Evolutionary conservation across 2,329 filamentous ascomycete species (phyloP), one percentile per base, ranked within the genome.

Genomic region (Rugonectria rugulosa): DNA sequence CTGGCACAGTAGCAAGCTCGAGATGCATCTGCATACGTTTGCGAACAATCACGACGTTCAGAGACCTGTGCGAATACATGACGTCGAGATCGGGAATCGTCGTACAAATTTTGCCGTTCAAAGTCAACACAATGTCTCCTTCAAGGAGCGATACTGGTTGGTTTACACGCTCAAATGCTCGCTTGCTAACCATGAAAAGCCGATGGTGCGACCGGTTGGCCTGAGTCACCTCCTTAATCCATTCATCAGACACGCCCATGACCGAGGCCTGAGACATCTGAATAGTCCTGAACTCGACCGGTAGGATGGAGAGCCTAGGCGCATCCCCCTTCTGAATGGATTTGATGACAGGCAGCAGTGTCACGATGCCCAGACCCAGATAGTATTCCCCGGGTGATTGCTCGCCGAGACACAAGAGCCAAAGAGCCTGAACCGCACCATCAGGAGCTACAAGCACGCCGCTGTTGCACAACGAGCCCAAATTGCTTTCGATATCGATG

Each of bases 151-250:
- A 84, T 1, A 76, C 75, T 2, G 77, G 73, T 40, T 73, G 74
- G 42, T 76, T 72, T 19, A 73, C 75, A 12, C 84, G 80, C 73
- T 87, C 86, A 66, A 88, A 88, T 0, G 85, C 87, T 40, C 96
- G 88, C 77, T 99, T 99, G 67, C 92, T 89, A 24, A 99, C 92
- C 90, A 99, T 97, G 79, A 99, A 99, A 31, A 99, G 85, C 76
- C 99, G 95, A 71, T 99, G 96, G 54, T 92, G 90, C 44, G 95
- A 88, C 31, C 91, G 90, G 73, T 99, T 97, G 59, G 92, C 91
- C 62, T 88, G 81, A 49, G 95, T 88, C 2, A 97, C 94, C 73
- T 92, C 90, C 65, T 91, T 83, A 67, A 99, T 97, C 94, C 94
- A 98, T 60, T 96, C 89, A 67, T 98, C 93, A 0, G 91, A 91